Conservation (phyloP, 495 filamentous ascomycete genomes). For the Tuber indicum region DNA sequence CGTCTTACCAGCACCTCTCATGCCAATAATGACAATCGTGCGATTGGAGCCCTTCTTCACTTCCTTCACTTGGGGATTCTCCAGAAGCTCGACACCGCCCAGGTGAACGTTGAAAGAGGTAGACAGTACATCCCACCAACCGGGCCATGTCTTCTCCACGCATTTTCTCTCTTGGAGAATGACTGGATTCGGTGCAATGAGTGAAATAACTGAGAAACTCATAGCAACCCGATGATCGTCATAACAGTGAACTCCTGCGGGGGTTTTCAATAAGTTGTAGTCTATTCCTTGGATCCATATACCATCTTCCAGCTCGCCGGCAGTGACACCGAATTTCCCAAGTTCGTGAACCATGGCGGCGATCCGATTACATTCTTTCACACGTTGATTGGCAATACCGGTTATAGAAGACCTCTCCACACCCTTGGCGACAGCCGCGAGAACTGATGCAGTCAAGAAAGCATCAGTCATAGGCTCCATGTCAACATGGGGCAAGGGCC, state of each 20-base stretch:
- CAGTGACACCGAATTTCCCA: conserved; percentile 87
- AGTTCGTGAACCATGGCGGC: conserved; percentile 92
- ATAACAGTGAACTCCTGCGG: conserved; percentile 74
- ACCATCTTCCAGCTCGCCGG: conserved; percentile 83
- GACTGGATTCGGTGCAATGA: conserved; percentile 65
- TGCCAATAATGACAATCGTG: conserved; percentile 90
- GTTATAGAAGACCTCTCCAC: conserved; percentile 67
- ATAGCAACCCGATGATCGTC: conserved; percentile 98
- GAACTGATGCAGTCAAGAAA: conserved; percentile 87
- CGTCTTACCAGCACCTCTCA: conserved; percentile 96
- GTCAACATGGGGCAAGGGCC: conserved; percentile 64
- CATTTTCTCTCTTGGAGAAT: conserved; percentile 85
- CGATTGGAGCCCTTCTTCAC: conserved; percentile 39
- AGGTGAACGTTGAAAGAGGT: conserved; percentile 67
- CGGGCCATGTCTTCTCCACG: conserved; percentile 98
- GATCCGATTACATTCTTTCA: conserved; percentile 98
- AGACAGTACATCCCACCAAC: conserved; percentile 89
- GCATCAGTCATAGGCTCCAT: conserved; percentile 99
- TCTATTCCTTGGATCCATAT: conserved; percentile 74
- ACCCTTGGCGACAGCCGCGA: conserved; percentile 82
- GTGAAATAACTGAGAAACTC: conserved; percentile 89
- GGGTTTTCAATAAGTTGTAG: conserved; percentile 54
- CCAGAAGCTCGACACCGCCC: conserved; percentile 59
- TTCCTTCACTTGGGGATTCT: conserved; percentile 42
- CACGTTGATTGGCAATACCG: conserved; percentile 97